Base-by-base conservation (phyloP, 176 grass and related monocot genomes). In the Oryza glaberrima region DNA sequence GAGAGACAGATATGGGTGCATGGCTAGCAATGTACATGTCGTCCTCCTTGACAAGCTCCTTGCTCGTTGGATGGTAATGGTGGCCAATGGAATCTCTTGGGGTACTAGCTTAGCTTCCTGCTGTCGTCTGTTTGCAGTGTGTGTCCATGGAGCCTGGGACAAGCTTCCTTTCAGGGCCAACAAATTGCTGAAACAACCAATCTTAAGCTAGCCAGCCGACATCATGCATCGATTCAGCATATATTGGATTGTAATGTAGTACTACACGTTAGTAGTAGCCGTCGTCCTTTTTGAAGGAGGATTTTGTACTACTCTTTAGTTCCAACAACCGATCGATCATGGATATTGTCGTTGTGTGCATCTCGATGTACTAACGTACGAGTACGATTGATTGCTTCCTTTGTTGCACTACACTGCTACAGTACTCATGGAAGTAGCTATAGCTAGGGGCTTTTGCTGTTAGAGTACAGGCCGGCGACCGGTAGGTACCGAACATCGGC, bases 301-400 rank as follows among this genome's bases (percentile, higher is more conserved):
- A n/a, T 44, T 13, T 23, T 71, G 69, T 71, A 71, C 69, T 71
- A 38, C 36, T 38, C 36, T 4, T 7, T 22, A 32, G 69, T 44
- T 71, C 69, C 36, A 43, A 43, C 36, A 41, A 70, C 68, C 68
- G 68, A 70, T 58, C 68, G 68, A 70, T 58, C 17, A 17, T 52
- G 14, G 17, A 41, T 41, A 61, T 61, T 8, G 56, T 22, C 20
- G 56, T n/a, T 22, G 20, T 22, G 20, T 19, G 6, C 54, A 58
- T 58, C 19, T 17, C 4, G 4, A 52, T 4, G 49, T 52, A 52
- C 14, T 14, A 16, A 40, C 38, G 38, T 6, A 6, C 6, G 38
- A 40, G 0, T 1, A 52, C 49, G 49, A 17, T 4, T 52, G 49
- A 52, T 52, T 52, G 15, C 15, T 52, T 52, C 49, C 49, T 52